Conservation (phyloP, 139 green algal species). For the Zygnema cylindricum region DNA sequence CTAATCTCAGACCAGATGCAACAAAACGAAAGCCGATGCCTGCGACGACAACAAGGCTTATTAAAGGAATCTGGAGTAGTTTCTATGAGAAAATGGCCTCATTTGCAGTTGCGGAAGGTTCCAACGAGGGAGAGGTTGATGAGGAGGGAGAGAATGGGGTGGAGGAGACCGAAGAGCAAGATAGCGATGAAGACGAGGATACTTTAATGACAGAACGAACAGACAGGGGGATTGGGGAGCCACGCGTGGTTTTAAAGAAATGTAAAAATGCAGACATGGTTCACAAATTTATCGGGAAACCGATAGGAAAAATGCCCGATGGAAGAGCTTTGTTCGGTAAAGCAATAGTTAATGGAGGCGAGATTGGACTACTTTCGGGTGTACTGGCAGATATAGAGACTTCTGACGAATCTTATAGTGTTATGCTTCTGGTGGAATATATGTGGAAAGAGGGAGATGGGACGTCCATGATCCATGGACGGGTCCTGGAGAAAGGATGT, state of each 20-base stretch:
- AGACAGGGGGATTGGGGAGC: background rate
- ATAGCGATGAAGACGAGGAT: constrained; percentile 47
- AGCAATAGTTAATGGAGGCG: background rate
- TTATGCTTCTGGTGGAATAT: constrained; percentile 76
- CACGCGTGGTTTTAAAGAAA: background rate
- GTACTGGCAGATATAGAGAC: constrained; percentile 22
- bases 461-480: constrained; percentile 68
- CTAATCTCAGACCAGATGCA: constrained; percentile 54
- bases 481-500: constrained; percentile 73
- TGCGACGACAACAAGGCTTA: constrained; percentile 90
- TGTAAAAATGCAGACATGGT: background rate
- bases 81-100: constrained; percentile 69
- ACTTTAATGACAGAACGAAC: background rate
- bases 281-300: constrained; percentile 1
- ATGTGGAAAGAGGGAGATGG: constrained; percentile 70
- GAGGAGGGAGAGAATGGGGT: constrained; percentile 20
- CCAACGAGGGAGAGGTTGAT: background rate
- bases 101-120: constrained; percentile 14
- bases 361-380: background rate
- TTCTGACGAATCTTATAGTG: background rate
- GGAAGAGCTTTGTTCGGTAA: background rate
- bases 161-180: constrained; percentile 52
- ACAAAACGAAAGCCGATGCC: constrained; percentile 85
- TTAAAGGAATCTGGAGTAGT: constrained; percentile 80
- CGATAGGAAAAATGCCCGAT: background rate